Evolutionary conservation across 2,329 filamentous ascomycete species (phyloP).

Genomic region (Fusarium haematococcum): DNA sequence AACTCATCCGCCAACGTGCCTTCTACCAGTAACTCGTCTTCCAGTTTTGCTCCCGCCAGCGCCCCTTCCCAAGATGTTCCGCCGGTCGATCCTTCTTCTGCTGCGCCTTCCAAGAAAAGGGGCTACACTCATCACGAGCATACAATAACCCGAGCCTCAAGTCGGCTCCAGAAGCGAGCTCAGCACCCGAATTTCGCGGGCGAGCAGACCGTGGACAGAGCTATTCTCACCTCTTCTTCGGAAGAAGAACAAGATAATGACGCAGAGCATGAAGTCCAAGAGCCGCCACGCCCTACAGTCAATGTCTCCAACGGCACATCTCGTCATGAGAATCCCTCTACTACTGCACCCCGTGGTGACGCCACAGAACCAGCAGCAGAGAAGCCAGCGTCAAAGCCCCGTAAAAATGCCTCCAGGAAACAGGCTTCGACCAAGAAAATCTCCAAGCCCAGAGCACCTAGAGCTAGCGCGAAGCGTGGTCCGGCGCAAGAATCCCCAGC

Average conservation of each 20-base stretch:
- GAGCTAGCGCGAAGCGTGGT: background rate
- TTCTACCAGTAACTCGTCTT: background rate
- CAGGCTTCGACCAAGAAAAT: background rate
- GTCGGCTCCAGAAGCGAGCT: background rate
- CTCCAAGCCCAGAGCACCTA: background rate
- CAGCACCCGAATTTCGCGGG: background rate
- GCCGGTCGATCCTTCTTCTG: background rate
- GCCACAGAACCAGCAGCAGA: no score
- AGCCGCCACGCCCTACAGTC: background rate
- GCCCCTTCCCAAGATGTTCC: background rate
- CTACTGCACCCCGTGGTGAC: background rate
- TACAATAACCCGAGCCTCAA: background rate
- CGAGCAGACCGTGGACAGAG: background rate
- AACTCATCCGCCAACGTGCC: background rate
- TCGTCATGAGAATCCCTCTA: background rate
- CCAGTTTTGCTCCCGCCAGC: background rate
- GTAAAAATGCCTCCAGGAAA: background rate
- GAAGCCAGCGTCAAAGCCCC: background rate
- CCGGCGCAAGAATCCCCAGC: background rate
- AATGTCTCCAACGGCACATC: background rate
- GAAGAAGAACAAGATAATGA: background rate
- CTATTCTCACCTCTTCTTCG: background rate
- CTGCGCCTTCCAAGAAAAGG: background rate
- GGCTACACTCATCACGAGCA: background rate
- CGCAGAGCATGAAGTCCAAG: background rate